Percentiles rank a stretch among this genome's conserved stretches.
Conservation (phyloP, 805 yeast species). For the Hermanozyma aechmeae region DNA sequence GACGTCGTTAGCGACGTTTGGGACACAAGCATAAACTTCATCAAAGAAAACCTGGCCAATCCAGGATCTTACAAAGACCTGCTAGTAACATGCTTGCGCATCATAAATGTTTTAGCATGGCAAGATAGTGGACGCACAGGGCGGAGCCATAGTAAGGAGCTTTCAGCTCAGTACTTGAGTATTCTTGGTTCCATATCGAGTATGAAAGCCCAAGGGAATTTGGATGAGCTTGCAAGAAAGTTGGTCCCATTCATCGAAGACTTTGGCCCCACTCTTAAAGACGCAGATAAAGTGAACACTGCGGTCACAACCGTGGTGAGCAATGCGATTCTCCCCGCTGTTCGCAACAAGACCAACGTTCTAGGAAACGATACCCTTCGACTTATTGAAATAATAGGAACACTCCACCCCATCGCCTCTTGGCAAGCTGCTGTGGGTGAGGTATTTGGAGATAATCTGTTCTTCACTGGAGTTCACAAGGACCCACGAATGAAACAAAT, state of each 20-base stretch:
- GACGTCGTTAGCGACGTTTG: conserved; percentile 80
- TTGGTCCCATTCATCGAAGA: conserved; percentile 21
- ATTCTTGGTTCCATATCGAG: too few species aligned
- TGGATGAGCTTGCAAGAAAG: conserved; percentile 30
- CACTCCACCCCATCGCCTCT: conserved; percentile 29
- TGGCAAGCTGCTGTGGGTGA: conserved; percentile 67
- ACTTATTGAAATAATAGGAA: conserved; percentile 33
- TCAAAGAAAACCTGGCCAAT: conserved; percentile 48
- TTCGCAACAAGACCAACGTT: too few species aligned
- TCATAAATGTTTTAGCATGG: conserved; percentile 34
- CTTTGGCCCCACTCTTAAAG: conserved; percentile 38
- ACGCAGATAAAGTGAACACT: conserved; percentile 50
- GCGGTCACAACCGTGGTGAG: conserved; percentile 43
- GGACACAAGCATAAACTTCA: conserved; percentile 44
- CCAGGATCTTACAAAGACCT: conserved; percentile 37
- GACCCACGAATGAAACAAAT: conserved; percentile 55
- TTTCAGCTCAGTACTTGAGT: too few species aligned
- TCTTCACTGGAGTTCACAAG: conserved; percentile 34
- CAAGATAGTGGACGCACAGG: too few species aligned
- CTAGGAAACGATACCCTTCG: conserved; percentile 33
- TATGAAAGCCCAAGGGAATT: too few species aligned
- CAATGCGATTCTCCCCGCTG: conserved; percentile 46
- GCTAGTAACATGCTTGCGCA: conserved; percentile 43
- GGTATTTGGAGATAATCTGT: conserved; percentile 47
- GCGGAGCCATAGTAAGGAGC: too few species aligned